Evolutionary conservation across 257 asterid genomes (phyloP).

Genomic region (Plantago elongata): DNA sequence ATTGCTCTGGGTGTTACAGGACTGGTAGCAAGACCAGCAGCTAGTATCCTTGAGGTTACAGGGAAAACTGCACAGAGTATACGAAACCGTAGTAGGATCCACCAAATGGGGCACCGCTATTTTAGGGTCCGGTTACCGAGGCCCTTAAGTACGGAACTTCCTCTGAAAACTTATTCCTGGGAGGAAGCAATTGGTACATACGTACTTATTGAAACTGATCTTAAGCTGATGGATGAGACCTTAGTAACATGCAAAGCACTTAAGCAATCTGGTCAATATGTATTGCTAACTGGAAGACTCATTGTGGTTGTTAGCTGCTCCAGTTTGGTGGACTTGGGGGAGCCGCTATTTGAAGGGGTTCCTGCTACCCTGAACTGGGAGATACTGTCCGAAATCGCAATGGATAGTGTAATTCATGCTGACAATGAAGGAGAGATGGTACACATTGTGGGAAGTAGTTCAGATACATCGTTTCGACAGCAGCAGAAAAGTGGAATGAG

Average conservation of each 20-base stretch:
- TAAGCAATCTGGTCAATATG: slow-evolving; percentile 53
- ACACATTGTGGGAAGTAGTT: slow-evolving; percentile 80
- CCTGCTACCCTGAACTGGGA: slow-evolving; percentile 73
- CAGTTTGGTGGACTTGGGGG: slow-evolving; percentile 47
- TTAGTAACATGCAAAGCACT: slow-evolving; percentile 71
- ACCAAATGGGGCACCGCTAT: slow-evolving; percentile 50
- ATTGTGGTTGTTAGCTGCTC: slow-evolving; percentile 70
- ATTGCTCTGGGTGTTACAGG: slow-evolving; percentile 93
- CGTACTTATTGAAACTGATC: slow-evolving; percentile 54
- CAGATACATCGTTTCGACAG: slow-evolving; percentile 42
- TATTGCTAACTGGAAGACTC: slow-evolving; percentile 50
- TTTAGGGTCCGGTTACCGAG: slow-evolving; percentile 82
- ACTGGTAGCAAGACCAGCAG: slow-evolving; percentile 93
- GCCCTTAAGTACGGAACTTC: slow-evolving; percentile 62
- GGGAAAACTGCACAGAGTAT: slow-evolving; percentile 98
- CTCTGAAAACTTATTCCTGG: slow-evolving; percentile 79
- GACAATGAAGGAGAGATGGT: slow-evolving; percentile 58
- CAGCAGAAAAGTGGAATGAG: slow-evolving; percentile 40
- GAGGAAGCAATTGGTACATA: slow-evolving; percentile 90
- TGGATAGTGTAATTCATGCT: slow-evolving; percentile 76
- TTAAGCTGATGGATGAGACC: slow-evolving; percentile 47
- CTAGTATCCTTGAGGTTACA: slow-evolving; percentile 94
- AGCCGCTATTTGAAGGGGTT: slow-evolving; percentile 67
- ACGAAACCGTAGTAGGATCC: slow-evolving; percentile 80
- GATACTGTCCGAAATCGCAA: slow-evolving; percentile 50